Evolutionary conservation across 345 rosid species (phyloP), one percentile per base, ranked within the genome.

Genomic region (Arabis hirsuta): DNA sequence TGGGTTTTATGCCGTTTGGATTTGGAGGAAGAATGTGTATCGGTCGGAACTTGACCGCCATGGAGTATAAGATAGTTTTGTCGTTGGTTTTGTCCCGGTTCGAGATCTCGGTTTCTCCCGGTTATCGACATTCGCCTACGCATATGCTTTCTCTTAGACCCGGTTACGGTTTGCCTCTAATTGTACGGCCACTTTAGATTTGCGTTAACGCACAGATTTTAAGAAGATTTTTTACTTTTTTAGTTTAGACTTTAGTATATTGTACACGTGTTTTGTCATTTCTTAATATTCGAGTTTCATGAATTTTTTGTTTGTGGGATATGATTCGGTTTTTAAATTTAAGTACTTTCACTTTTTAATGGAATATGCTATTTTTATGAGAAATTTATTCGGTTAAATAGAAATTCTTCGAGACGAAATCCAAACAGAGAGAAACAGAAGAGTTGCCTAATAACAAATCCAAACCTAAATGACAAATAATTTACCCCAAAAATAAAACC

Each of bases 1-100:
- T 93, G 98, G 98, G 97, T 6, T 93, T 77, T 59, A 72, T 93
- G 85, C 98, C 98, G 0, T 93, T 93, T 62, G 98, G 98, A 29
- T 93, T 93, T 10, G 98, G 98, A 52, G 97, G 98, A 19, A 89
- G 98, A 50, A 90, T 89, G 98, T 93, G 98, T 56, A 69, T 93
- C 0, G 98, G 97, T 11, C 78, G 90, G 78, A 89, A 87, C 67
- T 74, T 90, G 85, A 74, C 84, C 0, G 73, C 55, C 34, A 85
- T 89, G 92, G 98, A 93, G 81, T 93, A 93, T 34, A 88, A 86
- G 82, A 68, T 85, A 61, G 92, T 89, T 3, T 61, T 93, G 32
- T 82, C 94, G 34, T 72, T 81, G 50, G 81, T 93, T 47, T 83
- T 93, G 61, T 54, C 95, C 12, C 83, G 87, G 77, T 94, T 87